Percentiles rank a stretch among this genome's conserved stretches.
Conservation (phyloP, 1,284 basidiomycete genomes). For the Vanrija pseudolonga region DNA sequence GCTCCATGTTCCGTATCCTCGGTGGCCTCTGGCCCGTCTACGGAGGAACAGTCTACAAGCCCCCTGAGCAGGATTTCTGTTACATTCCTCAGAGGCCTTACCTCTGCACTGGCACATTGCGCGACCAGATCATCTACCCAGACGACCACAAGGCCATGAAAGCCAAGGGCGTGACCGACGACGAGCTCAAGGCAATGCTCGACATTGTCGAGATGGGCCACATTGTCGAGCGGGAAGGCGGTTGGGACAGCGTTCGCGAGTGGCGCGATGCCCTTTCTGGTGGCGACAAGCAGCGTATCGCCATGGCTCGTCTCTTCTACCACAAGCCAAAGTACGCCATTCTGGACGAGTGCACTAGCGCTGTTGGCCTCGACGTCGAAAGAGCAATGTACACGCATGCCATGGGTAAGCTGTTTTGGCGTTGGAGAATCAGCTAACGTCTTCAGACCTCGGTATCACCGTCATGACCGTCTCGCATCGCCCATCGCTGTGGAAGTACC, state of each 20-base stretch:
- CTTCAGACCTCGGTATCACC: slow-evolving; percentile 69
- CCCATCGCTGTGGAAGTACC: slow-evolving; percentile 92
- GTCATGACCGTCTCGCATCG: slow-evolving; percentile 87
- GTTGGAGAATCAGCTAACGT: neutral
- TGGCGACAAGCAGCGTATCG: slow-evolving; percentile 68
- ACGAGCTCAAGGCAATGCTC: slow-evolving; percentile 70
- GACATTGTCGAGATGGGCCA: slow-evolving; percentile 77
- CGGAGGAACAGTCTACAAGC: slow-evolving; percentile 90
- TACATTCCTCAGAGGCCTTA: slow-evolving; percentile 96
- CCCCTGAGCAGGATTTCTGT: slow-evolving; percentile 81
- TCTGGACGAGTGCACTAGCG: slow-evolving; percentile 90
- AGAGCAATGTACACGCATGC: slow-evolving; percentile 95
- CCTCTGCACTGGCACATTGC: slow-evolving; percentile 83
- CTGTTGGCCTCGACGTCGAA: slow-evolving; percentile 90
- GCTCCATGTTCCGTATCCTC: slow-evolving; percentile 86
- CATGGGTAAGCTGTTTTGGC: slow-evolving; percentile 50
- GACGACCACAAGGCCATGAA: slow-evolving; percentile 64
- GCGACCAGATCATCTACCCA: slow-evolving; percentile 82
- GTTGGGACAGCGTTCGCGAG: slow-evolving; percentile 82
- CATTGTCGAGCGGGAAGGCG: slow-evolving; percentile 92
- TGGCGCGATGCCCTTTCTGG: slow-evolving; percentile 89
- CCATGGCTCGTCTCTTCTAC: slow-evolving; percentile 95
- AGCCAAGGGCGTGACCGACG: slow-evolving; percentile 67
- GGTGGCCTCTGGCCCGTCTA: slow-evolving; percentile 98
- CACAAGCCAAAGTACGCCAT: slow-evolving; percentile 96